Conservation (phyloP, 202 grass and related monocot species). For the Bolboschoenoplectus hybrid region DNA sequence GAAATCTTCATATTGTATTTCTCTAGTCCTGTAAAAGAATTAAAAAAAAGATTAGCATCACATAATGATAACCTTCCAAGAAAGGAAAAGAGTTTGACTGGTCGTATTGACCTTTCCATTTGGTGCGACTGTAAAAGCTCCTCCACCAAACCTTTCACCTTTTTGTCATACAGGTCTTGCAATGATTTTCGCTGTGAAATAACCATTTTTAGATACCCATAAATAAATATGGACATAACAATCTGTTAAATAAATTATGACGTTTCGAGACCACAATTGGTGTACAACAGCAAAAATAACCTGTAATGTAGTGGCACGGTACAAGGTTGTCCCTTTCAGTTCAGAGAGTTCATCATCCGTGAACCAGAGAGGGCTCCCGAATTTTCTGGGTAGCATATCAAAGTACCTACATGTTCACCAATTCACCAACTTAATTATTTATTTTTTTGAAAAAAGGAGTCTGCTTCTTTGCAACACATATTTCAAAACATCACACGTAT, state of each 20-base stretch:
- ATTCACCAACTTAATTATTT: background rate
- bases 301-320: slow-evolving; percentile 71
- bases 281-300: slow-evolving; percentile 31
- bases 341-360: slow-evolving; percentile 65
- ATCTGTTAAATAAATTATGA: background rate
- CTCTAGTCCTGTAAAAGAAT: slow-evolving; percentile 59
- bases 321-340: slow-evolving; percentile 78
- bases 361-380: slow-evolving; percentile 83
- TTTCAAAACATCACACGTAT: background rate
- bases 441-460: background rate
- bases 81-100: slow-evolving; percentile 12
- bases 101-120: slow-evolving; percentile 52
- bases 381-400: slow-evolving; percentile 82
- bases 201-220: slow-evolving; percentile 17
- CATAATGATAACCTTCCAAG: background rate
- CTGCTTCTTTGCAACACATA: background rate
- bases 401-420: slow-evolving; percentile 53
- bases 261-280: background rate
- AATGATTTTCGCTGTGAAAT: slow-evolving; percentile 70
- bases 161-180: slow-evolving; percentile 52
- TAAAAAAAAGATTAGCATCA: slow-evolving; percentile 33
- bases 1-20: slow-evolving; percentile 82
- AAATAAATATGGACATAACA: slow-evolving; percentile 15
- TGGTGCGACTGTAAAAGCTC: slow-evolving; percentile 58
- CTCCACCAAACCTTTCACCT: slow-evolving; percentile 75